phyloP scores from a whole-genome alignment of 2,329 filamentous ascomycete genomes.

The Orbilia brochopaga region DNA sequence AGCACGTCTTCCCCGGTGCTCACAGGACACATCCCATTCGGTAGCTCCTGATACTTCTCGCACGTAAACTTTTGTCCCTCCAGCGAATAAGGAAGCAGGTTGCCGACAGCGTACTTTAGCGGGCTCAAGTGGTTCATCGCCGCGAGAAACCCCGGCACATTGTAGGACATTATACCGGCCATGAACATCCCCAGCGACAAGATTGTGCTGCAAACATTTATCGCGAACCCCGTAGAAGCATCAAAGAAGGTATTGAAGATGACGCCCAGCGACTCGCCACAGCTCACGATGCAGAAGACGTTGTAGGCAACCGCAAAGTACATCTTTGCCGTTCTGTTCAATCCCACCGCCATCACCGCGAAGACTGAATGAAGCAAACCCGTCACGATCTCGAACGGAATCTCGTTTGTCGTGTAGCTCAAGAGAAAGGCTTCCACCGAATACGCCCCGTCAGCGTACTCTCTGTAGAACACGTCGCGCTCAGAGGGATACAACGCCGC shows the following conservation, averaged over 20 bases:
- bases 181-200: slow-evolving; percentile 74
- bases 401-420: slow-evolving; percentile 72
- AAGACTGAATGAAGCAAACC: slow-evolving; percentile 71
- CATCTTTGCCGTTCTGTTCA: slow-evolving; percentile 68
- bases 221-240: slow-evolving; percentile 74
- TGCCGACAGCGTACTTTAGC: slow-evolving; percentile 71
- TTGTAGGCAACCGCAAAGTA: slow-evolving; percentile 73
- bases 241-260: slow-evolving; percentile 78
- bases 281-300: slow-evolving; percentile 74
- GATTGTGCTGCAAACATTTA: slow-evolving; percentile 74
- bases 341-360: slow-evolving; percentile 68
- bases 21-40: slow-evolving; percentile 69
- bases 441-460: slow-evolving; percentile 76
- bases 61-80: slow-evolving; percentile 69
- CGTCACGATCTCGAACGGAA: slow-evolving; percentile 73
- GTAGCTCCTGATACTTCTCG: slow-evolving; percentile 65
- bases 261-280: slow-evolving; percentile 77
- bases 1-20: slow-evolving; percentile 71
- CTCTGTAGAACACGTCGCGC: slow-evolving; percentile 76
- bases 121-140: slow-evolving; percentile 75
- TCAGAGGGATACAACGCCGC: slow-evolving; percentile 75
- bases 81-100: slow-evolving; percentile 71
- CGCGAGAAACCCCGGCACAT: slow-evolving; percentile 70
- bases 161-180: slow-evolving; percentile 72
- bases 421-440: slow-evolving; percentile 73